These are phyloP conservation scores for Solanum commersonii DNA, from an alignment of 257 asterid species.

Conservation along the genomic window DNA sequence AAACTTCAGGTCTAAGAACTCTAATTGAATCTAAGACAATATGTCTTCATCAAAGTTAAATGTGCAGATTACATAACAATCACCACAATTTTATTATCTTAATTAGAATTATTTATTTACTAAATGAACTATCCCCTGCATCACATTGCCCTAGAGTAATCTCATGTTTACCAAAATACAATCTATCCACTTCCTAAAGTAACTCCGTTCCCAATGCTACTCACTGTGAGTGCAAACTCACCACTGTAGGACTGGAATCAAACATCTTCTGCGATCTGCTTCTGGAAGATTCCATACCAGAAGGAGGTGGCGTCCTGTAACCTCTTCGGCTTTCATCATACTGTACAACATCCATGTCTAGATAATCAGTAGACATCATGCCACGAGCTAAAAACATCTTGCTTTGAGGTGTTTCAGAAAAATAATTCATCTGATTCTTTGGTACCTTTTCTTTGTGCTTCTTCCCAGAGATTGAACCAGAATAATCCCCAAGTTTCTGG, in stretches of 20 bases:
- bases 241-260: constrained; percentile 55
- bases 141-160: not conserved
- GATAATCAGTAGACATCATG: constrained; percentile 61
- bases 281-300: constrained; percentile 65
- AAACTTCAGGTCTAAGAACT: not conserved
- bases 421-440: constrained; percentile 39
- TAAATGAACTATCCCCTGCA: not conserved
- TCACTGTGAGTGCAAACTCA: constrained; percentile 27
- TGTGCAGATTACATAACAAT: not conserved
- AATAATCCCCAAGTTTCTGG: constrained; percentile 51
- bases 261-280: constrained; percentile 53
- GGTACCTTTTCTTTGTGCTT: constrained; percentile 48
- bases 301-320: constrained; percentile 54
- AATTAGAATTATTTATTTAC: not conserved
- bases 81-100: not conserved
- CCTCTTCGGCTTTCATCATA: constrained; percentile 60
- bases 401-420: constrained; percentile 62
- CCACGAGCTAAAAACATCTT: constrained; percentile 50
- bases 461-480: constrained; percentile 64
- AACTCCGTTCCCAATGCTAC: not conserved
- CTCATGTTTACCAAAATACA: not conserved
- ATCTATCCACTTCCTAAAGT: not conserved
- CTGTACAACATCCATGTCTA: constrained; percentile 50
- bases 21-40: not conserved
- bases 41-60: not conserved